phyloP scores from a whole-genome alignment of 768 basidiomycete species.

The Rossbeevera mucosa region DNA sequence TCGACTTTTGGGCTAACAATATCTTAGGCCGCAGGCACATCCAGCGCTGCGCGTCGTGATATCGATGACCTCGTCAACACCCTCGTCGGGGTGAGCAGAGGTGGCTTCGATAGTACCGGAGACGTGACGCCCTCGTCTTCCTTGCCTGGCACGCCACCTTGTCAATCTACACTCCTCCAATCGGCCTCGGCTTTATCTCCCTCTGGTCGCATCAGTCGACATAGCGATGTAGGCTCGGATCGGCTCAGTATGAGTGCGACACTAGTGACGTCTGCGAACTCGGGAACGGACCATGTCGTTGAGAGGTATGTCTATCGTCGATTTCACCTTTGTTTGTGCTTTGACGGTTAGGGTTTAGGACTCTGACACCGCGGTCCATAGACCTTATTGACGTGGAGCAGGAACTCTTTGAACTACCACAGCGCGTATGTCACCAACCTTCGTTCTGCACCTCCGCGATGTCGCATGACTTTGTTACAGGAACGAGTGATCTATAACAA shows the following conservation, averaged over 20 bases:
- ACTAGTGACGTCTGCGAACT: slow-evolving; percentile 44
- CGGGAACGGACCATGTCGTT: slow-evolving; percentile 62
- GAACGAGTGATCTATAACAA: slow-evolving; percentile 82
- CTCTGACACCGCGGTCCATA: slow-evolving; percentile 58
- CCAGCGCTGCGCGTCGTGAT: slow-evolving; percentile 46
- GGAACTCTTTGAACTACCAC: slow-evolving; percentile 86
- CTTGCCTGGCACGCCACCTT: slow-evolving; percentile 65
- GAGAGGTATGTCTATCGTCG: slow-evolving; percentile 50
- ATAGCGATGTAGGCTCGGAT: slow-evolving; percentile 60
- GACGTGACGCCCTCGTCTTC: slow-evolving; percentile 69
- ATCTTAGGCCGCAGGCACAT: slow-evolving; percentile 36
- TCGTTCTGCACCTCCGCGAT: neutral
- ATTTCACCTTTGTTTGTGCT: neutral
- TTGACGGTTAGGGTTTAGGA: slow-evolving; percentile 33
- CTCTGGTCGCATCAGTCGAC: slow-evolving; percentile 64
- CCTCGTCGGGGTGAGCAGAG: slow-evolving; percentile 45
- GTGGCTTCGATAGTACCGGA: slow-evolving; percentile 48
- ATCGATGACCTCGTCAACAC: slow-evolving; percentile 69
- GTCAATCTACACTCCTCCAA: slow-evolving; percentile 34
- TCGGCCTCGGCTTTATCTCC: slow-evolving; percentile 36
- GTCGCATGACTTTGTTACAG: slow-evolving; percentile 31
- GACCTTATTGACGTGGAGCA: slow-evolving; percentile 87
- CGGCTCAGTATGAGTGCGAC: slow-evolving; percentile 39
- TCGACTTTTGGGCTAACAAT: too few species aligned
- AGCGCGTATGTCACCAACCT: slow-evolving; percentile 51